These are phyloP conservation scores for Lophiotrema nucula DNA, from an alignment of 495 filamentous ascomycete species.

Conservation along the genomic window DNA sequence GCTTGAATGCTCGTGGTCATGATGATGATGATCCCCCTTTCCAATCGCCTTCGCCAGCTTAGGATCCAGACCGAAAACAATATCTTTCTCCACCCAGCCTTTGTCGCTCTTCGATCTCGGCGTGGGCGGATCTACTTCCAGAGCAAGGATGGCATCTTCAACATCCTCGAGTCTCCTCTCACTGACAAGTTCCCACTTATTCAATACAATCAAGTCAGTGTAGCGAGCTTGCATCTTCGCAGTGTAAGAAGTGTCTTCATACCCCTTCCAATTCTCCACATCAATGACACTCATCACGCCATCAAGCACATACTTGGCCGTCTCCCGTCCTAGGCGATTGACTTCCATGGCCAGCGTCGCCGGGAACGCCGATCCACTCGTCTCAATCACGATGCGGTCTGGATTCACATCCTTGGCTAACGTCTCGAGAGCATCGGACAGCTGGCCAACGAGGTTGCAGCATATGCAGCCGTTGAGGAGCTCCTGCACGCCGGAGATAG, in stretches of 20 bases:
- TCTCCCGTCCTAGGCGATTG: conserved; percentile 69
- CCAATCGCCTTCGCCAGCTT: conserved; percentile 63
- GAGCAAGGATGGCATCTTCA: conserved; percentile 78
- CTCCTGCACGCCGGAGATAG: conserved; percentile 87
- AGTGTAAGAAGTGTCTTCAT: conserved; percentile 76
- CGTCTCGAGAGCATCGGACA: conserved; percentile 73
- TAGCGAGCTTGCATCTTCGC: conserved; percentile 57
- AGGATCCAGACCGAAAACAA: conserved; percentile 85
- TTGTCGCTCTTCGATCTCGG: conserved; percentile 77
- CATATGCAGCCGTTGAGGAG: conserved; percentile 96
- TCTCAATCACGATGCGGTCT: conserved; percentile 92
- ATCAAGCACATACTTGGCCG: conserved; percentile 69
- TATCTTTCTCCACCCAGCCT: conserved; percentile 69
- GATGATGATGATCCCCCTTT: conserved; percentile 43
- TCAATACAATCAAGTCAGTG: conserved; percentile 90
- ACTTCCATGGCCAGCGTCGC: conserved; percentile 53
- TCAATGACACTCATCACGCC: conserved; percentile 92
- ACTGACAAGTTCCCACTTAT: conserved; percentile 82
- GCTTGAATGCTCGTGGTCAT: conserved; percentile 58
- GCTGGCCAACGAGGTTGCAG: conserved; percentile 93
- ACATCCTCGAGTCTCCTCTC: conserved; percentile 78
- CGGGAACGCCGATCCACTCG: conserved; percentile 67
- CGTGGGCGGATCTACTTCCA: conserved; percentile 69
- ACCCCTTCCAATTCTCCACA: conserved; percentile 95
- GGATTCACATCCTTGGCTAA: conserved; percentile 61